Conservation (phyloP, 768 basidiomycete genomes). For the Stropharia rugosoannulata region DNA sequence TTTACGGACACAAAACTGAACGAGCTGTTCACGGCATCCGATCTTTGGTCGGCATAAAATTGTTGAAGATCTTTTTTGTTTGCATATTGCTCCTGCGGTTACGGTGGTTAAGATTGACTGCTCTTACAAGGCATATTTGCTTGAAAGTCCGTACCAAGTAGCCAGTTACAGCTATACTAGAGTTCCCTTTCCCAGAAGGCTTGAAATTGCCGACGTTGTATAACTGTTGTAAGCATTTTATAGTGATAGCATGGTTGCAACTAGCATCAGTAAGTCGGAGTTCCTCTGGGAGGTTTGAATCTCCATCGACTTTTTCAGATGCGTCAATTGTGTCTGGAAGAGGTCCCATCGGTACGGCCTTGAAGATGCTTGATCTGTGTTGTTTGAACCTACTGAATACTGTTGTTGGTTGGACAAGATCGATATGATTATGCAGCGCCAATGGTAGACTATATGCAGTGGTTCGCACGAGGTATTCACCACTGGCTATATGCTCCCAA, state of each 20-base stretch:
- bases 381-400: conserved; percentile 41
- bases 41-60: conserved; percentile 49
- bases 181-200: conserved; percentile 42
- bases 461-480: conserved; percentile 59
- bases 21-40: conserved; percentile 45
- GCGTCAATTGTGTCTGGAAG: conserved; percentile 26
- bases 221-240: conserved; percentile 50
- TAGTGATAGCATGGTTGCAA: conserved; percentile 50
- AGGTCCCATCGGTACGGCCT: conserved; percentile 13
- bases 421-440: conserved; percentile 56
- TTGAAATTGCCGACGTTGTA: conserved; percentile 50
- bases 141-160: conserved; percentile 34
- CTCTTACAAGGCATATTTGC: not conserved
- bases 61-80: conserved; percentile 47
- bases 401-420: conserved; percentile 72
- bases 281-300: no score
- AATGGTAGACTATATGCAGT: conserved; percentile 66
- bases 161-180: conserved; percentile 48
- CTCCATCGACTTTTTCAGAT: conserved; percentile 12
- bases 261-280: conserved; percentile 33
- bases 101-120: not conserved
- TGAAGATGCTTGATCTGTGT: conserved; percentile 32
- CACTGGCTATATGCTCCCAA: conserved; percentile 54
- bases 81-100: conserved; percentile 39
- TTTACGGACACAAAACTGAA: conserved; percentile 56